These are phyloP conservation scores for Fusarium neocosmosporiellum DNA, from an alignment of 2,329 filamentous ascomycete species.

Conservation along the genomic window DNA sequence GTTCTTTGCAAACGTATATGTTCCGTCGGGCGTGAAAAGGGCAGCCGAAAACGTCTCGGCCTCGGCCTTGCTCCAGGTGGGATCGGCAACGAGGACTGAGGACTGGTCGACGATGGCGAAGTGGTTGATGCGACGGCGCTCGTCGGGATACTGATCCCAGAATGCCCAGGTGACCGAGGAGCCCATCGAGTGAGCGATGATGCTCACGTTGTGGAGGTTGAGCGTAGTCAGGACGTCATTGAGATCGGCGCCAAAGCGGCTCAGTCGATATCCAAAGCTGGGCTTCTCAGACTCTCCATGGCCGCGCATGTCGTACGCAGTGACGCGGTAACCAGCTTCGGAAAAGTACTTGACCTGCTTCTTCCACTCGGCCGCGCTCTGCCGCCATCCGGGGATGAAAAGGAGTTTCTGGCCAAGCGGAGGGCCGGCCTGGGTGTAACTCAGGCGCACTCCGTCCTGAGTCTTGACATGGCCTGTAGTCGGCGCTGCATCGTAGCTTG, in stretches of 20 bases:
- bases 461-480: conserved; percentile 27
- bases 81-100: conserved; percentile 39
- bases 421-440: conserved; percentile 43
- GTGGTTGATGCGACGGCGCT: conserved; percentile 35
- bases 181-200: conserved; percentile 52
- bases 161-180: conserved; percentile 47
- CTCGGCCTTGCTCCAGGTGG: conserved; percentile 42
- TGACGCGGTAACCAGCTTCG: conserved; percentile 42
- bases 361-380: conserved; percentile 46
- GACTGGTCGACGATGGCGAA: conserved; percentile 48
- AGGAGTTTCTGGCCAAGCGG: conserved; percentile 40
- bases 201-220: conserved; percentile 43
- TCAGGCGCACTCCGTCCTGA: conserved; percentile 43
- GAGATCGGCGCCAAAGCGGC: conserved; percentile 45
- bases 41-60: conserved; percentile 28
- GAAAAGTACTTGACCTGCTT: conserved; percentile 47
- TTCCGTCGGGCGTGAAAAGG: conserved; percentile 30
- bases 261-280: conserved; percentile 43
- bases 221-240: conserved; percentile 43
- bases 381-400: conserved; percentile 48
- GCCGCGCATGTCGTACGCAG: conserved; percentile 48
- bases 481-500: no score
- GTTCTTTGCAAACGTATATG: conserved; percentile 33
- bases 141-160: conserved; percentile 46
- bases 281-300: conserved; percentile 50